These are phyloP conservation scores for Biancaea sappan DNA, from an alignment of 306 rosid species.

Conservation along the genomic window DNA sequence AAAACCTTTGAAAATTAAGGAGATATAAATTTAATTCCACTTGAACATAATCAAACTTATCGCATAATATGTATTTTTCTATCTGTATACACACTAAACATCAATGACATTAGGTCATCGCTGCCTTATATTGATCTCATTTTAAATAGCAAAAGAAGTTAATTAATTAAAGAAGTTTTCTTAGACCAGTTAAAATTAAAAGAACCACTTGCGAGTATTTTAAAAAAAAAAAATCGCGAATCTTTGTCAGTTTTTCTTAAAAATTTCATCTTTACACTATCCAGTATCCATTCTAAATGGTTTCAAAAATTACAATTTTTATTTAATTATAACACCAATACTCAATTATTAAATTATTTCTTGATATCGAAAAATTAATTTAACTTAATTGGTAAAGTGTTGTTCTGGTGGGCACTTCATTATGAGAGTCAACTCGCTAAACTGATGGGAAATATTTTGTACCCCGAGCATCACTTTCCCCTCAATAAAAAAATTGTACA, in stretches of 20 bases:
- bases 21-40: neutral
- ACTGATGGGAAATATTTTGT: neutral
- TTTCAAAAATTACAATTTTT: no score
- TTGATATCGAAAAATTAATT: neutral
- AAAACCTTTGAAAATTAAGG: slow-evolving; percentile 1
- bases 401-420: neutral
- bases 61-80: neutral
- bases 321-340: neutral
- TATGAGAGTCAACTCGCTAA: neutral
- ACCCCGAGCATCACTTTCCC: neutral
- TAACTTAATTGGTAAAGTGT: neutral
- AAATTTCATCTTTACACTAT: neutral
- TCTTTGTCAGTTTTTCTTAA: no score
- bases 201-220: no score
- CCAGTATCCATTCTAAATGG: neutral
- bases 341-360: neutral
- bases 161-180: no score
- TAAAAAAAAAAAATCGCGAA: no score
- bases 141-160: no score
- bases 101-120: neutral
- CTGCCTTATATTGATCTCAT: neutral
- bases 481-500: neutral
- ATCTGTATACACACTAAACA: neutral
- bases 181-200: no score
- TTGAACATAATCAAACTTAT: neutral